Evolutionary conservation across 2,329 filamentous ascomycete species (phyloP), one percentile per base, ranked within the genome.

Genomic region (Chaetoscypha palmicola): DNA sequence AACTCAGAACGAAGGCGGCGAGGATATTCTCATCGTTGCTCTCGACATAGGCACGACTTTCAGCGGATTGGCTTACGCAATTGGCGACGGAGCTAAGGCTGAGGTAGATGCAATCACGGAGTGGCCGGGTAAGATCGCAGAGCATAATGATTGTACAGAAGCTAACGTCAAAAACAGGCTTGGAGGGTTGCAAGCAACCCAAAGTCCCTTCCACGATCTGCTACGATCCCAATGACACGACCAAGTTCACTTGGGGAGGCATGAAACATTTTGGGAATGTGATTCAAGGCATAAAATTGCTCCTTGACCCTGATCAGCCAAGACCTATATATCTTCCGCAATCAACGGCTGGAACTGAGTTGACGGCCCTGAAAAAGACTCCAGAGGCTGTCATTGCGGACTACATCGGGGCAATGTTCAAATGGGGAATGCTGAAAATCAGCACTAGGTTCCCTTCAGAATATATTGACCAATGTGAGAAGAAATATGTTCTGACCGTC

Each of bases 401-500:
- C n/a, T 58, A 52, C 23, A 58, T 58, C 4, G 35, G 50, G 2
- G 46, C 59, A 3, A 57, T 63, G 60, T 67, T 70, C 17, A 23
- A 48, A 9, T 68, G 78, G 48, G 69, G 75, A 3, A 62, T 71
- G 47, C 62, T 64, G 36, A 64, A 66, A 1, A 57, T 78, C 12
- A 60, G 66, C 32, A 58, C 64, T 30, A 63, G 65, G 3, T 56
- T 77, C 1, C 68, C 69, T 2, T 56, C 59, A 1, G 62, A 62
- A 2, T 63, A 71, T 16, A 59, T 74, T 4, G 59, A 61, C 3
- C 66, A 61, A 14, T 74, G 64, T 0, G 64, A 68, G 0, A 65
- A 75, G 48, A 68, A 77, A 42, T 76, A 76, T 44, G 67, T 78
- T 34, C 61, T 79, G 16, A 77, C 76, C 0, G 74, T 79, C 0